Evolutionary conservation across 352 stramenopile genomes (phyloP), one percentile per base, ranked within the genome.

Genomic region (Heterotrichella gracilis): DNA sequence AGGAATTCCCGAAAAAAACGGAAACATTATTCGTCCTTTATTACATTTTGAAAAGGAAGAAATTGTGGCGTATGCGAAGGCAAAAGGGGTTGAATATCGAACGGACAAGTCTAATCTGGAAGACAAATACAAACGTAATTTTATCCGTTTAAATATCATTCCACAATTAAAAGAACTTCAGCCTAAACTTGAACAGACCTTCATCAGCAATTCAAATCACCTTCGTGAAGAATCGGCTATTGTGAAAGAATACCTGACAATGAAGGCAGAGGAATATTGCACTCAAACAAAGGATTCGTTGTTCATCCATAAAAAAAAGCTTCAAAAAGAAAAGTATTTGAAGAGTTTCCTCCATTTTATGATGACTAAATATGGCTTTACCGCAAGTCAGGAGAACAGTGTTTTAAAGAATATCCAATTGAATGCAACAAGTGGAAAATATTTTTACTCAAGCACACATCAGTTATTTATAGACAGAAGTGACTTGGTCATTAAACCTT

Each of bases 71-170:
- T 53, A 53, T n/a, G 32, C 32, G 9, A 53, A 9, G 9, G 32
- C 9, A 53, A 53, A 53, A 9, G n/a, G n/a, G 32, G n/a, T 53
- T n/a, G n/a, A n/a, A 17, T 53, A 17, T n/a, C 9, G 32, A n/a
- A 17, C n/a, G 32, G 32, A 53, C n/a, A 53, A 53, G n/a, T 17
- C 9, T 53, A 53, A 53, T 53, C n/a, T 53, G 9, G 32, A 53
- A 53, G 32, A 53, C 32, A 53, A 53, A 53, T 53, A 53, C 32
- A n/a, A 53, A n/a, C 32, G 32, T 53, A 53, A 53, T 53, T 53
- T 53, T 53, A 17, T 53, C 9, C 32, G 32, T 53, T 53, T 53
- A 53, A 53, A 53, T 53, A 53, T 53, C n/a, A 9, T 53, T 9
- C 32, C 32, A 9, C 9, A 9, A 17, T 53, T 53, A 17, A 53